phyloP scores from a whole-genome alignment of 2,329 filamentous ascomycete species.

The Cercospora sp. region DNA sequence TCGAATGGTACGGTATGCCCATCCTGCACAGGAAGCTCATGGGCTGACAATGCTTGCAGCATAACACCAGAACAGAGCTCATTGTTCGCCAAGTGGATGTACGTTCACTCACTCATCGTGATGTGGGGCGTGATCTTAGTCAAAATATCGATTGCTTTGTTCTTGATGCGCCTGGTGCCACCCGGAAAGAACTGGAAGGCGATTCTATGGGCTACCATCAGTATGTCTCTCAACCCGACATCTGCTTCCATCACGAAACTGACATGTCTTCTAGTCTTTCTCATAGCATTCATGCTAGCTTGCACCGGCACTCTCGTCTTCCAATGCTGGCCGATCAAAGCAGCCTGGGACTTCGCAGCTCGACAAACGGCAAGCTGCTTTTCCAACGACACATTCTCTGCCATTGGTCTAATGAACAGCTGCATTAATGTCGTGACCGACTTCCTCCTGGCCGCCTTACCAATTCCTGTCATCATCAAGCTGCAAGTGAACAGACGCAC shows the following conservation, averaged over 20 bases:
- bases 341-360: conserved; percentile 47
- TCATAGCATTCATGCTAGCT: conserved; percentile 46
- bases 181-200: conserved; percentile 44
- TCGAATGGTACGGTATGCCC: background rate
- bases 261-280: conserved; percentile 41
- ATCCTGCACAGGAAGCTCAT: too few species aligned
- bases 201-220: conserved; percentile 47
- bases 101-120: conserved; percentile 51
- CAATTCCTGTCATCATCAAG: conserved; percentile 47
- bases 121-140: conserved; percentile 49
- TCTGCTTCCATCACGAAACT: conserved; percentile 3
- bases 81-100: conserved; percentile 46
- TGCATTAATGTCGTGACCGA: conserved; percentile 46
- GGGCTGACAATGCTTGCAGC: background rate
- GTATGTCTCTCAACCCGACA: conserved; percentile 36
- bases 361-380: conserved; percentile 48
- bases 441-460: conserved; percentile 45
- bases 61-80: conserved; percentile 36
- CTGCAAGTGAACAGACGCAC: conserved; percentile 48
- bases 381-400: conserved; percentile 43
- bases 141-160: conserved; percentile 52
- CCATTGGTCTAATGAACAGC: conserved; percentile 52
- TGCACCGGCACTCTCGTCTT: conserved; percentile 52
- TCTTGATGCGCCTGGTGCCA: conserved; percentile 49
- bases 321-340: conserved; percentile 49